Conservation (phyloP, 306 rosid genomes). For the Macrotyloma uniflorum region DNA sequence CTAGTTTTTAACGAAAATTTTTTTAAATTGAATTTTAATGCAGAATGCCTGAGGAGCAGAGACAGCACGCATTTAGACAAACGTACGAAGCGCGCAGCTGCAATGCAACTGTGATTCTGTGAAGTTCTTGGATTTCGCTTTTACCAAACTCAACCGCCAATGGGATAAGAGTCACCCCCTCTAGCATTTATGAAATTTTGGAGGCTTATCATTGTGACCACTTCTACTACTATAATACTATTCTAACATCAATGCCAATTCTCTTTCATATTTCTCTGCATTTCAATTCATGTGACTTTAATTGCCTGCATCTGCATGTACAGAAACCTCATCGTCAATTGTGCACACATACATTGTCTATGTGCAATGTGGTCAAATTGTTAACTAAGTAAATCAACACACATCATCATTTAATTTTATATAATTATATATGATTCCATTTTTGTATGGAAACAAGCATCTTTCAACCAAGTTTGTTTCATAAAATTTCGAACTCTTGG, state of each 20-base stretch:
- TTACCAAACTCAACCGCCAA: neutral
- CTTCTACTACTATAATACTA: neutral
- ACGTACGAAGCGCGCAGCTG: constrained; percentile 3
- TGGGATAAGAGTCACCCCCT: neutral
- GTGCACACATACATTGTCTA: neutral
- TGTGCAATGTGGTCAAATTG: neutral
- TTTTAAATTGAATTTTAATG: neutral
- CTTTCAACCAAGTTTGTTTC: neutral
- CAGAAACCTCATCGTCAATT: neutral
- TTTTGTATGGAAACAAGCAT: too few relatives aligned
- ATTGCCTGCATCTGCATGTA: constrained; percentile 19
- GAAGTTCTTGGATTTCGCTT: constrained; percentile 1
- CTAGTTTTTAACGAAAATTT: neutral
- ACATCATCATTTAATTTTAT: neutral
- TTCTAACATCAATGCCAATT: neutral
- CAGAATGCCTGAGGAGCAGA: neutral
- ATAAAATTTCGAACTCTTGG: neutral
- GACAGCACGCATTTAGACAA: neutral
- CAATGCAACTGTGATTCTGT: neutral
- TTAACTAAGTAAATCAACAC: neutral
- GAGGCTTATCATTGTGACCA: constrained; percentile 30
- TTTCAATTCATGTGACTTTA: constrained; percentile 38
- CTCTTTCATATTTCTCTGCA: constrained; percentile 4
- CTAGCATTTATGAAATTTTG: constrained; percentile 36
- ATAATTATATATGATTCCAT: too few relatives aligned